Base-by-base conservation (phyloP, 1,284 basidiomycete genomes). In the Sanghuangporus weigelae region DNA sequence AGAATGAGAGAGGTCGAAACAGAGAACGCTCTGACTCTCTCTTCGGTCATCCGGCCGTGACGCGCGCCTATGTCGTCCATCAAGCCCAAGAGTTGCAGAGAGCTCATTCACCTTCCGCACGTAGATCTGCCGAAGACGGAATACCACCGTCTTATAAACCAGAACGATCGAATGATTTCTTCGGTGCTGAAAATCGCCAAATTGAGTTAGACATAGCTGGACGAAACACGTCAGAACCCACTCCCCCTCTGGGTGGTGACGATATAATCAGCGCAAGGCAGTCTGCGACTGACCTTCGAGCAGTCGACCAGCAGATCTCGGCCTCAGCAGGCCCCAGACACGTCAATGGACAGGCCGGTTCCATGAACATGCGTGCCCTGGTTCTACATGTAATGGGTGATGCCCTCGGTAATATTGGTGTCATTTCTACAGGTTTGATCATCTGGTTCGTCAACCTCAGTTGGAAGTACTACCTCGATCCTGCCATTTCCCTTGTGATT, bases 341-440 rank as follows among this genome's bases (percentile, higher is more conserved):
- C 36, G 12, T 71, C 69, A 79, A 82, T 67, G 77, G 78, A 8
- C 89, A 92, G 71, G 73, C 79, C 5, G 87, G 90, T 19, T 92
- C 89, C 5, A 98, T 99, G 96, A 99, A 98, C 77, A 98, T 99
- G 95, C 91, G 81, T 39, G 97, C 95, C 35, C 84, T 99, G 2
- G 83, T 99, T 63, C 77, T 99, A 26, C 97, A 99, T 75, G 96
- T 99, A 31, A 75, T 99, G 48, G 96, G 97, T 40, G 97, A 99
- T 77, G 97, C 97, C 26, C 82, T 98, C 48, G 96, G 97, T 63
- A 99, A 99, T 74, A 91, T 98, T 67, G 97, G 97, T 66, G 97
- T 99, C 67, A 98, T 99, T 67, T 86, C 89, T 31, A 93, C 96
- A 4, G 97, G 97, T 67, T 83, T 98, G 10, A 80, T 97, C 72